A percentile compares a stretch with the other conserved stretches of the same genome.
These are phyloP conservation scores for Westerdykella aurantiaca DNA, from an alignment of 2,329 filamentous ascomycete species.

Conservation along the genomic window DNA sequence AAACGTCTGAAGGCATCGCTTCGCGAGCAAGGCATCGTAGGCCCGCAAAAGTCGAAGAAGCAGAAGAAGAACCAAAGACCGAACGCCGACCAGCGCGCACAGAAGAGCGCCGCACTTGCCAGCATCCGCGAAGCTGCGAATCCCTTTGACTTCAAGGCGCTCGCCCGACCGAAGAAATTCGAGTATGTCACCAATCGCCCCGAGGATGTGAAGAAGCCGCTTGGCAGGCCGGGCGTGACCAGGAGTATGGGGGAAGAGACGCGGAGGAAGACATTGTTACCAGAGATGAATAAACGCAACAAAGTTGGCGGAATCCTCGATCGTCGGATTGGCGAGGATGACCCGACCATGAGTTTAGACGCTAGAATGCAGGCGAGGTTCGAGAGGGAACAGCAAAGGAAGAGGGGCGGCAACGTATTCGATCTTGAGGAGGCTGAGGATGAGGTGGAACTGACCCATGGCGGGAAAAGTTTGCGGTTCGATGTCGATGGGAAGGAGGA, in stretches of 20 bases:
- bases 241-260: slow-evolving; percentile 84
- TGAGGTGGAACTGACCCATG: slow-evolving; percentile 71
- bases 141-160: slow-evolving; percentile 88
- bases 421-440: slow-evolving; percentile 81
- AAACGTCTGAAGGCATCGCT: slow-evolving; percentile 92
- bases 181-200: slow-evolving; percentile 65
- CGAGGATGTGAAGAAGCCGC: slow-evolving; percentile 50
- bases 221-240: slow-evolving; percentile 73
- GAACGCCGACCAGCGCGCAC: slow-evolving; percentile 64
- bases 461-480: slow-evolving; percentile 67
- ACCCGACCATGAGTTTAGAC: slow-evolving; percentile 88
- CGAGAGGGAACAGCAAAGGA: slow-evolving; percentile 75
- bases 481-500: slow-evolving; percentile 58
- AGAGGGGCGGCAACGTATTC: slow-evolving; percentile 76
- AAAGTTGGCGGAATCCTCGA: slow-evolving; percentile 91
- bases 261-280: slow-evolving; percentile 75
- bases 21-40: slow-evolving; percentile 80
- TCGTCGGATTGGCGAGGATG: slow-evolving; percentile 90
- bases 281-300: slow-evolving; percentile 81
- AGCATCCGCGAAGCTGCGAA: slow-evolving; percentile 95
- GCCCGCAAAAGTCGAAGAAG: slow-evolving; percentile 92
- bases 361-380: slow-evolving; percentile 89
- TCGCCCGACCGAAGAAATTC: slow-evolving; percentile 73
- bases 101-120: slow-evolving; percentile 71
- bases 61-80: slow-evolving; percentile 69